These are phyloP conservation scores for Fusarium floridanum DNA, from an alignment of 2,329 filamentous ascomycete genomes.

Conservation along the genomic window DNA sequence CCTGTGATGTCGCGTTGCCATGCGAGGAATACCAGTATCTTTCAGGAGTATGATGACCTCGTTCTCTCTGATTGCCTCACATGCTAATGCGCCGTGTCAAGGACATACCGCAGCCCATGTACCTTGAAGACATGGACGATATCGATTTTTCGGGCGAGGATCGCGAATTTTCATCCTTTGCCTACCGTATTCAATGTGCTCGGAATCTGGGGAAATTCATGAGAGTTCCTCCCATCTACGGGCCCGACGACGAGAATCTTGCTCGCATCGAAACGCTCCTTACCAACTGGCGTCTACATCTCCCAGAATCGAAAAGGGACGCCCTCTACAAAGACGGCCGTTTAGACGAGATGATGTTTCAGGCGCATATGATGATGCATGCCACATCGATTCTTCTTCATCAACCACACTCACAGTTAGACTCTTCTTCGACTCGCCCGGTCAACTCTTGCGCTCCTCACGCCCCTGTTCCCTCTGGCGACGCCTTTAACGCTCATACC, in stretches of 20 bases:
- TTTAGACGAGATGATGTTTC: slow-evolving; percentile 91
- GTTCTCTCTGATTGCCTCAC: not conserved
- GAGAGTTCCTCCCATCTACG: slow-evolving; percentile 64
- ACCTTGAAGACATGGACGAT: slow-evolving; percentile 82
- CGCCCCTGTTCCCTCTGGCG: slow-evolving; percentile 61
- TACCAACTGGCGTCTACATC: slow-evolving; percentile 82
- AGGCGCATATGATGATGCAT: slow-evolving; percentile 83
- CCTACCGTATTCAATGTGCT: slow-evolving; percentile 85
- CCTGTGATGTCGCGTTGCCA: slow-evolving; percentile 78
- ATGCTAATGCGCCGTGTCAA: slow-evolving; percentile 45
- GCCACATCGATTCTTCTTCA: slow-evolving; percentile 80
- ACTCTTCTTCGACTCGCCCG: slow-evolving; percentile 68
- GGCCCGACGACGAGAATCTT: slow-evolving; percentile 66
- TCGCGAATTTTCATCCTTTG: slow-evolving; percentile 83
- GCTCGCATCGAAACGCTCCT: slow-evolving; percentile 65
- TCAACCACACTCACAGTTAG: slow-evolving; percentile 82
- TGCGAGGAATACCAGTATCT: slow-evolving; percentile 85
- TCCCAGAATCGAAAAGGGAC: slow-evolving; percentile 79
- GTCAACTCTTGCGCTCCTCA: slow-evolving; percentile 78
- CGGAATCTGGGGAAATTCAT: slow-evolving; percentile 85
- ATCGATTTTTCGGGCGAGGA: slow-evolving; percentile 78
- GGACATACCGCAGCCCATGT: slow-evolving; percentile 71
- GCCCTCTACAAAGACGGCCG: slow-evolving; percentile 77
- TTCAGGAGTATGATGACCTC: slow-evolving; percentile 62
- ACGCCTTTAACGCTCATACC: slow-evolving; percentile 75